Base-by-base conservation (phyloP, 1,284 basidiomycete species). In the Fomitopsis palustris region DNA sequence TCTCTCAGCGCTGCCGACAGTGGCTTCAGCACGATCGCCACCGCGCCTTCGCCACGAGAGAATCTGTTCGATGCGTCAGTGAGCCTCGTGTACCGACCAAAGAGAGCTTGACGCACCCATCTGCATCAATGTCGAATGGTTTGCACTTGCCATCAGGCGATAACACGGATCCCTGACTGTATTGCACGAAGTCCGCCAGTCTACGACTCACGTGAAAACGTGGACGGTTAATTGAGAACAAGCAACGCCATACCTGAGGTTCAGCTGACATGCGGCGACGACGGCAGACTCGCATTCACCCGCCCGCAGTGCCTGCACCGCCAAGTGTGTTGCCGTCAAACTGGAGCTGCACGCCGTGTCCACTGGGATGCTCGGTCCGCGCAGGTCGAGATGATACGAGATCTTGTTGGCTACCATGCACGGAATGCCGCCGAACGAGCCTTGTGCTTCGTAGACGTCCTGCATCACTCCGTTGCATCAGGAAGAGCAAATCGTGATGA, bases 321-420 rank as follows among this genome's bases (percentile, higher is more conserved):
- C 81, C n/a, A 82, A 71, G 62, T 83, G 80, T 41, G 77, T 72
- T 4, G 78, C 79, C 6, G 74, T 77, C 9, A 80, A 67, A 39
- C 72, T 76, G 31, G 79, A 81, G 53, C 77, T 80, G 61, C 82
- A 83, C 4, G 79, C 81, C 0, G 81, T 82, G 60, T 83, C 81
- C 0, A 77, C 62, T 10, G 78, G 76, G 27, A 82, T 60, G 3
- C 80, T 81, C 16, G 80, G 82, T 4, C 77, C 76, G 0, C 67
- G 69, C 19, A 83, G 67, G 62, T 83, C 79, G 41, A 83, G 72
- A 49, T 78, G 74, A 58, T 81, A 81, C 10, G 81, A 81, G 14
- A 83, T 70, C 21, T 73, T 69, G 63, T 82, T 82, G 6, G 80
- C 78, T 12, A 78, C 65, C 67, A 76, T 76, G 12, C 65, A 65